Base-by-base conservation (phyloP, 352 stramenopile genomes). In the Globisporangium abappressorium region DNA sequence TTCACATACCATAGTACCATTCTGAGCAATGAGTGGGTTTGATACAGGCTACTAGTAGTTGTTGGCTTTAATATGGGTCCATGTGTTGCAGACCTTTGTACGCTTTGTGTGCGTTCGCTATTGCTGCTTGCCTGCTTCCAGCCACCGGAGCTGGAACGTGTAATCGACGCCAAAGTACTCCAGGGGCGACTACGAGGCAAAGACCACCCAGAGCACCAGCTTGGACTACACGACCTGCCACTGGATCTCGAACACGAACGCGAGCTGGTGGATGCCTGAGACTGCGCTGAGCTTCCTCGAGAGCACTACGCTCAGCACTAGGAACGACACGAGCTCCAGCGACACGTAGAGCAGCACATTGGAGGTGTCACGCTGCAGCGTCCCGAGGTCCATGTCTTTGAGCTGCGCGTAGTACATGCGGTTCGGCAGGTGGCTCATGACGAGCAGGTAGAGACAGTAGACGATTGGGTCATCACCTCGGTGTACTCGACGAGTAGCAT, bases 141-240 rank as follows among this genome's bases (percentile, higher is more conserved):
- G 46, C 61, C 47, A 59, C 47, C 30, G 41, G 61, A 66, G 59
- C 47, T 47, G 46, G 46, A 66, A 51, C 22, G 4, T 38, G 9
- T 38, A 59, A 30, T 36, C 47, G 33, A 18, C 46, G 76, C 75
- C 75, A 38, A 69, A 76, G 33, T 85, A 70, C 8, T 80, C 55
- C 14, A 82, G 65, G 3, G 65, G 57, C 2, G 61, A 67, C 33
- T 80, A 71, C 1, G 74, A 33, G 4, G 72, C 70, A 57, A 77
- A 75, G 4, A 79, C 62, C 5, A 81, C 65, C 78, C 75, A 80
- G 30, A 82, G 64, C 6, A 80, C 34, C 6, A 86, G 49, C 28
- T 78, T 82, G 0, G 43, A 57, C 41, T 81, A 76, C 0, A 86
- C 49, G 38, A 73, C 59, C 22, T 69, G 62, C 22, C 47, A 64